phyloP scores from a whole-genome alignment of 768 basidiomycete species.

The Pleurotus ostreatus region DNA sequence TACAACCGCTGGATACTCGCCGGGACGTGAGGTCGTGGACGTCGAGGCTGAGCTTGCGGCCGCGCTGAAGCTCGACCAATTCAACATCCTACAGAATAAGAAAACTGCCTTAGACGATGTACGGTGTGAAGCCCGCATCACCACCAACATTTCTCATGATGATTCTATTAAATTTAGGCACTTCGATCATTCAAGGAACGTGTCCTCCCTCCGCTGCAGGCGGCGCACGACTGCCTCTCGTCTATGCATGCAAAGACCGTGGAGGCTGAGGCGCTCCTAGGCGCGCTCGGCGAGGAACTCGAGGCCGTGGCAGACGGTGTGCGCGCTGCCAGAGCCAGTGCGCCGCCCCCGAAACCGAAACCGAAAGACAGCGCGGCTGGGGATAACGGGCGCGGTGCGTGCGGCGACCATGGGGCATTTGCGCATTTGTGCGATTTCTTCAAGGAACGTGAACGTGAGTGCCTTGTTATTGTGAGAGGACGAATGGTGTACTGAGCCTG shows the following conservation, averaged over 20 bases:
- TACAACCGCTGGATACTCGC: neutral
- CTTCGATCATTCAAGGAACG: slow-evolving; percentile 14
- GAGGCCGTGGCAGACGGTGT: slow-evolving; percentile 19
- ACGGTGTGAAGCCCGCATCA: neutral
- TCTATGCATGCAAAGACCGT: slow-evolving; percentile 12
- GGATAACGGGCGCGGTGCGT: too few relatives aligned
- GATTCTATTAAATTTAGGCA: slow-evolving; percentile 11
- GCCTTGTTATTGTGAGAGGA: neutral
- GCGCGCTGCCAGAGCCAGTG: too few relatives aligned
- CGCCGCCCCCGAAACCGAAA: neutral
- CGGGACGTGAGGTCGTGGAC: slow-evolving; percentile 11
- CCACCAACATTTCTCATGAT: too few relatives aligned
- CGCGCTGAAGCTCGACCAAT: slow-evolving; percentile 29
- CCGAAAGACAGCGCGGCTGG: too few relatives aligned
- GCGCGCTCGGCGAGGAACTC: slow-evolving; percentile 30
- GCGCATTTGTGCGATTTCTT: slow-evolving; percentile 14
- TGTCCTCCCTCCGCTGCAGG: slow-evolving; percentile 20
- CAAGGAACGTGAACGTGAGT: slow-evolving; percentile 14
- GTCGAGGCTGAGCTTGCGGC: slow-evolving; percentile 21
- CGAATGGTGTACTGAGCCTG: neutral
- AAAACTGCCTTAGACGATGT: slow-evolving; percentile 23
- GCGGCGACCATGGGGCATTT: too few relatives aligned
- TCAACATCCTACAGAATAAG: slow-evolving; percentile 17
- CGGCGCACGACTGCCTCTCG: slow-evolving; percentile 17
- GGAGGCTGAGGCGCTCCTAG: slow-evolving; percentile 28